These are phyloP conservation scores for Cocos nucifera DNA, from an alignment of 176 grass and related monocot species.

Conservation along the genomic window DNA sequence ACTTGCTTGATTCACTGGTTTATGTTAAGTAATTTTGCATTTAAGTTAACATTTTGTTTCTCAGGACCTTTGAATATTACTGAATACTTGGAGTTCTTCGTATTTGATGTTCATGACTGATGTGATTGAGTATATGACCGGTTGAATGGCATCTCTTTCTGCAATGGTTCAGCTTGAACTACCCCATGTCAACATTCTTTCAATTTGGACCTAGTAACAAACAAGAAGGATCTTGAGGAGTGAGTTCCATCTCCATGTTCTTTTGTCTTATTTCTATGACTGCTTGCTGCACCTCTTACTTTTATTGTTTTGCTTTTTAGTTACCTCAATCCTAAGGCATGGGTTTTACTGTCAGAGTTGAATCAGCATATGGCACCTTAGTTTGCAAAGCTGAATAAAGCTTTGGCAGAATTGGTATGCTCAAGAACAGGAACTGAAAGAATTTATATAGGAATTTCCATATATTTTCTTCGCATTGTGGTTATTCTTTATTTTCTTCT, in stretches of 20 bases:
- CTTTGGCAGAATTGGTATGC: too few species aligned
- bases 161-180: slow-evolving; percentile 98
- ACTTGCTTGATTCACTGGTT: slow-evolving; percentile 97
- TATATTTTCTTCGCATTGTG: not conserved
- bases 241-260: slow-evolving; percentile 23
- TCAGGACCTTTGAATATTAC: not conserved
- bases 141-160: slow-evolving; percentile 93
- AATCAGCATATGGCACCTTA: too few species aligned
- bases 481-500: not conserved
- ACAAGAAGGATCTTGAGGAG: slow-evolving; percentile 90
- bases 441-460: too few species aligned
- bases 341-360: too few species aligned
- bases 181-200: slow-evolving; percentile 94
- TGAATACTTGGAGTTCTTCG: slow-evolving; percentile 17
- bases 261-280: slow-evolving; percentile 1
- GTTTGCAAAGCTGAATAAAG: too few species aligned
- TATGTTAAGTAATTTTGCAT: not conserved
- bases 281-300: not conserved
- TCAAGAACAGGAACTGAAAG: too few species aligned
- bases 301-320: too few species aligned
- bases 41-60: not conserved
- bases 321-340: too few species aligned
- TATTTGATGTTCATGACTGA: slow-evolving; percentile 67
- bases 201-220: slow-evolving; percentile 81
- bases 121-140: slow-evolving; percentile 93